Conservation (phyloP, 2,329 filamentous ascomycete genomes). For the Dactylonectria estremocensis region DNA sequence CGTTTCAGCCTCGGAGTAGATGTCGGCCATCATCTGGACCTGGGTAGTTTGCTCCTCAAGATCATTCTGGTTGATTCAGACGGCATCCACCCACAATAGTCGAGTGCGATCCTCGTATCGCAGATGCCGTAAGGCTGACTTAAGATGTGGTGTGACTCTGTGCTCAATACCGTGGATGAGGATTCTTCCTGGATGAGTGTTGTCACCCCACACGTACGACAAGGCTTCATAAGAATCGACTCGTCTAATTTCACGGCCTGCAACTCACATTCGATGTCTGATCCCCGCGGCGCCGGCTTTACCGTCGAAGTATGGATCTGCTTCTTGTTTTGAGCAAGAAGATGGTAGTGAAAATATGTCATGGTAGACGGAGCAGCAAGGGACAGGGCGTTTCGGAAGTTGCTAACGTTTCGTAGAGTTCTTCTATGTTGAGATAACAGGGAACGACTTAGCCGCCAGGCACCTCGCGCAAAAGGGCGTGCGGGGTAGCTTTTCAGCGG, state of each 20-base stretch:
- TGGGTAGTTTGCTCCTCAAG: slow-evolving; percentile 3
- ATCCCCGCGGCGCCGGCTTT: background rate
- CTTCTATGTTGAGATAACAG: too few relatives aligned
- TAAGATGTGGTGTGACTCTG: background rate
- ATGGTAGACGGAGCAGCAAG: background rate
- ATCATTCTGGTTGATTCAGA: slow-evolving; percentile 25
- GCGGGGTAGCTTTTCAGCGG: too few relatives aligned
- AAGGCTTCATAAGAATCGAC: background rate
- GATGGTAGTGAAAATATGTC: background rate
- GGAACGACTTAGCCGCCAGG: too few relatives aligned
- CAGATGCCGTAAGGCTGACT: background rate
- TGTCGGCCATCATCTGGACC: slow-evolving; percentile 3
- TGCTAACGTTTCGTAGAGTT: too few relatives aligned
- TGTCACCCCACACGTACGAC: background rate
- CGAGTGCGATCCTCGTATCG: background rate
- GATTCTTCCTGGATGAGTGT: background rate
- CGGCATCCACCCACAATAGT: slow-evolving; percentile 11
- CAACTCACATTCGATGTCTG: background rate
- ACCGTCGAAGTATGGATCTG: background rate
- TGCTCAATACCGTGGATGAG: background rate
- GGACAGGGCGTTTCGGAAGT: too few relatives aligned
- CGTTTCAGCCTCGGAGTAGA: background rate
- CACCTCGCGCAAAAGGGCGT: too few relatives aligned
- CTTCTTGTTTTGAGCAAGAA: background rate
- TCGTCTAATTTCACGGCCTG: background rate